Conservation (phyloP, 805 yeast species). For the Candida pseudoglaebosa region DNA sequence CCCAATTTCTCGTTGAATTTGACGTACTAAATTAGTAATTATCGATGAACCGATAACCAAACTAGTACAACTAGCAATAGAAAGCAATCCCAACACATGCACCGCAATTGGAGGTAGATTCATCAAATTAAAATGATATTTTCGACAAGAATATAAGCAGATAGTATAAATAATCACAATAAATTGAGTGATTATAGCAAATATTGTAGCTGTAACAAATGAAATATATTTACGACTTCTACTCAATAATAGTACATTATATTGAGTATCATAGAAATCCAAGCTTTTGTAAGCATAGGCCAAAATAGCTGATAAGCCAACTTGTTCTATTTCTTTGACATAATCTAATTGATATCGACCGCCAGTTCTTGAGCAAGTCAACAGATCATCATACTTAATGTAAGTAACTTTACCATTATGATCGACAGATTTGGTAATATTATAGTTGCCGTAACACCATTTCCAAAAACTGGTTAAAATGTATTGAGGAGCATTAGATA, state of each 20-base stretch:
- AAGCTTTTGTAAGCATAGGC: constrained; percentile 43
- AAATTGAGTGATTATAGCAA: constrained; percentile 25
- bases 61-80: constrained; percentile 30
- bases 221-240: constrained; percentile 16
- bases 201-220: constrained; percentile 25
- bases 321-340: constrained; percentile 31
- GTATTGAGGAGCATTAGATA: constrained; percentile 47
- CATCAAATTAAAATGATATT: constrained; percentile 28
- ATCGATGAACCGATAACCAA: constrained; percentile 26
- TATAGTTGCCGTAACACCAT: constrained; percentile 45
- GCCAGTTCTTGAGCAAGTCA: constrained; percentile 17
- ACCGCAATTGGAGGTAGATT: constrained; percentile 25
- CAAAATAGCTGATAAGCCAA: constrained; percentile 41
- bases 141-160: constrained; percentile 35
- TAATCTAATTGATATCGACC: constrained; percentile 40
- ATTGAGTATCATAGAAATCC: constrained; percentile 10
- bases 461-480: constrained; percentile 37
- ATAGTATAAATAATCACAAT: constrained; percentile 25
- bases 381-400: constrained; percentile 15
- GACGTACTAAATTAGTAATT: constrained; percentile 22
- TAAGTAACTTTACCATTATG: constrained; percentile 13
- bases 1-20: constrained; percentile 22
- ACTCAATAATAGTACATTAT: constrained; percentile 10
- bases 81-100: constrained; percentile 33
- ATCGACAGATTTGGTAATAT: constrained; percentile 13